Conservation (phyloP, 768 basidiomycete genomes). For the Russula griseocarnosa region DNA sequence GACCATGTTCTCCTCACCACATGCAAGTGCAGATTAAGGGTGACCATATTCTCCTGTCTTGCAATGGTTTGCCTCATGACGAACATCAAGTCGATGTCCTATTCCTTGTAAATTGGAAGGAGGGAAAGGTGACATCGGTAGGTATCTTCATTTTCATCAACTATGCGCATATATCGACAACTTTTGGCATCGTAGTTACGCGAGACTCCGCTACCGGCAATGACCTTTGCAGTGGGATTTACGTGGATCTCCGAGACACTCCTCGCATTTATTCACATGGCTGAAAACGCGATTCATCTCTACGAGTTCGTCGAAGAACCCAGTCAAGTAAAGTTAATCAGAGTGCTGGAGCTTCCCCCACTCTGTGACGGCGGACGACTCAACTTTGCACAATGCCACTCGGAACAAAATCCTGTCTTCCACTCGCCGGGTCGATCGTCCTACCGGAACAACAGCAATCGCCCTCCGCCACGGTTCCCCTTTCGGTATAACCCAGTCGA, state of each 20-base stretch:
- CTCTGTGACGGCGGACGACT: slow-evolving; percentile 16
- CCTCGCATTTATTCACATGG: slow-evolving; percentile 9
- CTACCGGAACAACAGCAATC: not conserved
- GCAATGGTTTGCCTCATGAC: slow-evolving; percentile 7
- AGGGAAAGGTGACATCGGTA: slow-evolving; percentile 4
- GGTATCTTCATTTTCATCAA: slow-evolving; percentile 1
- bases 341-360: slow-evolving; percentile 5
- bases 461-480: slow-evolving; percentile 7
- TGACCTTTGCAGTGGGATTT: slow-evolving; percentile 11
- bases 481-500: slow-evolving; percentile 6
- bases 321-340: not conserved
- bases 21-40: slow-evolving; percentile 10
- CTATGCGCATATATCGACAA: not conserved
- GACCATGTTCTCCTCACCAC: slow-evolving; percentile 12
- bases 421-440: not conserved
- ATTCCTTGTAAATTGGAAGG: slow-evolving; percentile 16
- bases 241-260: slow-evolving; percentile 1
- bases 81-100: slow-evolving; percentile 1
- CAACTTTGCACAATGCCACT: slow-evolving; percentile 9
- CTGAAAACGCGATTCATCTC: slow-evolving; percentile 12
- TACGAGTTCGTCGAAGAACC: not conserved
- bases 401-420: slow-evolving; percentile 12
- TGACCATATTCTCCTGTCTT: slow-evolving; percentile 9
- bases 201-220: slow-evolving; percentile 3
- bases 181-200: not conserved